Base-by-base conservation (phyloP, 768 basidiomycete species). In the Leucocoprinus sp. region DNA sequence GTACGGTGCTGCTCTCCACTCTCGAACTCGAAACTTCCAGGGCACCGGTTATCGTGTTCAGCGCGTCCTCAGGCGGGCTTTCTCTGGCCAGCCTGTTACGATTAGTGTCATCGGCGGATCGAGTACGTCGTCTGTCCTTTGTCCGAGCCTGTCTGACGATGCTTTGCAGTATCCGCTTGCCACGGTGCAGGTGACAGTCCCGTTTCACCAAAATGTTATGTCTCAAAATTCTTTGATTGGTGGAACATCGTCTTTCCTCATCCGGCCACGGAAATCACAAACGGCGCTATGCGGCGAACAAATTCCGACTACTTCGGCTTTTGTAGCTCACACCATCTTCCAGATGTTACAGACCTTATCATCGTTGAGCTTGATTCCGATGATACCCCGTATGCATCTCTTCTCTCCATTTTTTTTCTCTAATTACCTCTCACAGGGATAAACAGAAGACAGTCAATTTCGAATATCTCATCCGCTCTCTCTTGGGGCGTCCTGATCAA, bases 221-320 rank as follows among this genome's bases (percentile, higher is more conserved):
- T 96, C 1, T 82, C 87, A n/a, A 79, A 80, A 43, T 89, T 98
- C 68, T 98, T 98, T 70, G 71, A 83, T 41, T 99, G 96, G 95
- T 96, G 95, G 89, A 91, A 93, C 65, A 75, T 72, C 43, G 78
- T 98, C n/a, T 99, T 99, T 66, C 96, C 95, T 0, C 91, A 99
- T 62, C 95, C 95, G 0, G 93, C 93, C 1, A 92, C 93, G 8
- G 93, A 98, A 61, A 76, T 99, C 54, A 99, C 95, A 21, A 99
- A 99, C 62, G 95, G 95, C 27, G 95, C 95, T 3, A 86, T 93
- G 76, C 76, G 91, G 12, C 81, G 82, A 40, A 93, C 93, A 17
- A 84, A 86, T 63, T 92, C 93, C 1, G 84, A 82, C 8, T 99
- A 99, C 67, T 99, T 93, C 69, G 87, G 84, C 7, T 98, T 82